phyloP scores from a whole-genome alignment of 2,329 filamentous ascomycete species.

The Claviceps africana region DNA sequence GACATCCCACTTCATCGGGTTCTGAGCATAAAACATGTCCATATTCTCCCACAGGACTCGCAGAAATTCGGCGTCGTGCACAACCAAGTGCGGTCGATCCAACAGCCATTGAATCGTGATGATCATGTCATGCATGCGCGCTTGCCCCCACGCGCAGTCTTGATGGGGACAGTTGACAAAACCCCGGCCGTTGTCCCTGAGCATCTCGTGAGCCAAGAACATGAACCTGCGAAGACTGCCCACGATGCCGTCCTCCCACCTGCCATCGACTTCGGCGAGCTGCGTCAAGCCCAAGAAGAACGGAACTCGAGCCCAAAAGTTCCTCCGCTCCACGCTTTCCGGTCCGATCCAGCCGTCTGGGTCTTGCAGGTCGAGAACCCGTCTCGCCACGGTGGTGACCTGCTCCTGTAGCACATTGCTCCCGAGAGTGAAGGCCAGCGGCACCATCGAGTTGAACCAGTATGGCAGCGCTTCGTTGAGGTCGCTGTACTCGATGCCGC shows the following conservation, averaged over 20 bases:
- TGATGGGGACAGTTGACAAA: conserved; percentile 30
- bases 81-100: conserved; percentile 11
- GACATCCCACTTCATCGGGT: conserved; percentile 16
- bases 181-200: conserved; percentile 36
- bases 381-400: conserved; percentile 20
- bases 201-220: conserved; percentile 37
- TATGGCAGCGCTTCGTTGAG: conserved; percentile 44
- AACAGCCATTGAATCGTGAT: conserved; percentile 27
- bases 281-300: conserved; percentile 20
- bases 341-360: conserved; percentile 40
- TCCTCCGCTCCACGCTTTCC: conserved; percentile 14
- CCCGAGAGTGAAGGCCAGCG: conserved; percentile 36
- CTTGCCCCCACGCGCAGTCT: conserved; percentile 19
- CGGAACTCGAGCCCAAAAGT: conserved; percentile 19
- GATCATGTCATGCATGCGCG: conserved; percentile 24
- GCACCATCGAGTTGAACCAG: conserved; percentile 46
- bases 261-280: conserved; percentile 18
- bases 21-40: conserved; percentile 22
- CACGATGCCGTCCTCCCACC: conserved; percentile 11
- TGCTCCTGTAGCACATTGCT: conserved; percentile 30
- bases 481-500: conserved; percentile 38
- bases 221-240: conserved; percentile 14
- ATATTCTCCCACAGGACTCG: conserved; percentile 26
- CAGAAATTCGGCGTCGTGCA: neutral
- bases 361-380: conserved; percentile 27